Evolutionary conservation across 805 yeast genomes (phyloP), one percentile per base, ranked within the genome.

Genomic region (Candida montana): DNA sequence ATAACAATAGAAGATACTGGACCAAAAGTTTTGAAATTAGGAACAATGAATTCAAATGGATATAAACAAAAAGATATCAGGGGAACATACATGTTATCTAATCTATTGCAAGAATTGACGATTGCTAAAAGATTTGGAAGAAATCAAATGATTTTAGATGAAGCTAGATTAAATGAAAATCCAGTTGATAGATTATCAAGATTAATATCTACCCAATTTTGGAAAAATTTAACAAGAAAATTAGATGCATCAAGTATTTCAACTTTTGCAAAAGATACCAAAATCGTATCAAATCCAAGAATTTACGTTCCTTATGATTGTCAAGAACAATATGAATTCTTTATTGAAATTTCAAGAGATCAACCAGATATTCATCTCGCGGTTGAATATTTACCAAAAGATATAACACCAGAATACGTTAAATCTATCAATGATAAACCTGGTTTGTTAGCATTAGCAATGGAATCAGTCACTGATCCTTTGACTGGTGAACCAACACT

Each of bases 31-130:
- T 65, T 85, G 45, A 74, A 76, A 51, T 67, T 86, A 12, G 93
- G 93, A 8, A 87, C 97, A 2, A 87, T 81, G 29, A 84, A 85
- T 57, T 87, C 95, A 4, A 77, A 80, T 53, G 97, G 96, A 2
- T 86, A 64, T 64, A 80, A 77, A 30, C 81, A 76, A 51, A 74
- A 75, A 41, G 85, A 81, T 46, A 72, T 89, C 42, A 67, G 95
- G 45, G 97, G 97, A 3, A 89, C 96, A 0, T 89, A 89, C 57
- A 84, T 84, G 90, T 65, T 89, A 37, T 81, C 93, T 0, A 90
- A 90, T 61, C 63, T 90, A 31, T 69, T 89, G 42, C 96, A 89
- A 64, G 97, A 89, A 62, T 69, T 89, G 49, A 87, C 96, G 1
- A 79, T 88, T 46, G 96, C 96, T 12, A 78, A 84, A 57, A 68